Percentiles rank a stretch among this genome's conserved stretches.
Conservation (phyloP, 495 filamentous ascomycete species). For the Penicillium roqueforti region DNA sequence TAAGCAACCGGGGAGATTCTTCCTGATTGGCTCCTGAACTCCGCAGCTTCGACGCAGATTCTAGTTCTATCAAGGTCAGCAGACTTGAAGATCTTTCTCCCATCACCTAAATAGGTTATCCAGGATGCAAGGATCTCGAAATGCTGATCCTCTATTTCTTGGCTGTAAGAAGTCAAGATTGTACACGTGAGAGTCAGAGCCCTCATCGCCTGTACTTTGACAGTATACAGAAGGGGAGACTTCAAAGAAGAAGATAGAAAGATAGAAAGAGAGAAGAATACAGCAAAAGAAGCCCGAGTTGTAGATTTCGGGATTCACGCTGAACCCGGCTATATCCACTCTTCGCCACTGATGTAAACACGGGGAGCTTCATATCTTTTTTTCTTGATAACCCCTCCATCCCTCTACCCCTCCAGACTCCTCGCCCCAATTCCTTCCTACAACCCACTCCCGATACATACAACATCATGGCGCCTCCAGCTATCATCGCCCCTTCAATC, state of each 20-base stretch:
- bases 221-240: too few relatives aligned
- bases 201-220: conserved; percentile 26
- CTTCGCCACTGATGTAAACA: conserved; percentile 30
- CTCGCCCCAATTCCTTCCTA: background rate
- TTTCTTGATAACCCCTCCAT: conserved; percentile 1
- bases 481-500: conserved; percentile 96
- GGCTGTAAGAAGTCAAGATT: conserved; percentile 1
- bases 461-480: conserved; percentile 63
- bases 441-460: background rate
- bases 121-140: background rate
- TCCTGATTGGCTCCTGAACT: conserved; percentile 15
- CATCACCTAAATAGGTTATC: conserved; percentile 23
- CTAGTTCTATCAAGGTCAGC: conserved; percentile 21
- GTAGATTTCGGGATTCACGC: conserved; percentile 7
- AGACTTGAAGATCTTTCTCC: conserved; percentile 8
- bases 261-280: too few relatives aligned
- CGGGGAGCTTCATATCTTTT: conserved; percentile 7
- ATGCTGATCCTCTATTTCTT: conserved; percentile 9
- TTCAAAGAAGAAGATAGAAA: too few relatives aligned
- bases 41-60: conserved; percentile 19
- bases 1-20: background rate
- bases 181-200: conserved; percentile 24
- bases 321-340: conserved; percentile 22
- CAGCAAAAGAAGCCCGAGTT: too few relatives aligned
- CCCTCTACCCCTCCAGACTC: conserved; percentile 2